Conservation (phyloP, 805 yeast species). For the Schwanniomyces vanrijiae region DNA sequence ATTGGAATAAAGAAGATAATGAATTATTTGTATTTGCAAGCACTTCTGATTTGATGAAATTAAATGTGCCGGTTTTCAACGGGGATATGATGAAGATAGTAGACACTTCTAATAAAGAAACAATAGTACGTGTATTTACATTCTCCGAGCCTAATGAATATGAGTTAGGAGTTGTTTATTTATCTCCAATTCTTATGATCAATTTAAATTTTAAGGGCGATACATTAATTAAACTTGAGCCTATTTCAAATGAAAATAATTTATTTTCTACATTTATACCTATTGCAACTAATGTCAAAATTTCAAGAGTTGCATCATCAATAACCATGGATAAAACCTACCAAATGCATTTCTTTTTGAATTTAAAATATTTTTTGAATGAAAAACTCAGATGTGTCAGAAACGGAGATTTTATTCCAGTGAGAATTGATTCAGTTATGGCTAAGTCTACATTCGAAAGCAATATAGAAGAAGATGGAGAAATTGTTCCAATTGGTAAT, state of each 20-base stretch:
- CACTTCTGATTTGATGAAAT: conserved; percentile 47
- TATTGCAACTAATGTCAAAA: conserved; percentile 62
- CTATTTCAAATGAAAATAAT: conserved; percentile 10
- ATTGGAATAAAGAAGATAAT: conserved; percentile 32
- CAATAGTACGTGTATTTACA: conserved; percentile 50
- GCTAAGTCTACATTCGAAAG: conserved; percentile 55
- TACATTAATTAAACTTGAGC: conserved; percentile 18
- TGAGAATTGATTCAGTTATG: conserved; percentile 68
- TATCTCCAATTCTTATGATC: conserved; percentile 62
- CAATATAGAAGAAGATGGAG: conserved; percentile 20
- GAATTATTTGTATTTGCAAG: conserved; percentile 43
- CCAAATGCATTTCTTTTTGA: conserved; percentile 61
- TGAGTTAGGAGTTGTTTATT: conserved; percentile 38
- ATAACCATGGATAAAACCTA: conserved; percentile 61
- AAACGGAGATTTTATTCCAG: conserved; percentile 70
- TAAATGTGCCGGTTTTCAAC: conserved; percentile 60
- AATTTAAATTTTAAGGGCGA: conserved; percentile 43
- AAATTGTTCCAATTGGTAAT: conserved; percentile 52
- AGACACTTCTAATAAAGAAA: conserved; percentile 5
- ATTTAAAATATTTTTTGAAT: conserved; percentile 64
- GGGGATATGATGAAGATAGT: conserved; percentile 60
- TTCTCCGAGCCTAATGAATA: conserved; percentile 63
- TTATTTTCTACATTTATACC: conserved; percentile 32
- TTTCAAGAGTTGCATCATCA: conserved; percentile 70
- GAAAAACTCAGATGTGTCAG: conserved; percentile 55